Conservation (phyloP, 352 stramenopile species). For the Thalassiosira oceanica region DNA sequence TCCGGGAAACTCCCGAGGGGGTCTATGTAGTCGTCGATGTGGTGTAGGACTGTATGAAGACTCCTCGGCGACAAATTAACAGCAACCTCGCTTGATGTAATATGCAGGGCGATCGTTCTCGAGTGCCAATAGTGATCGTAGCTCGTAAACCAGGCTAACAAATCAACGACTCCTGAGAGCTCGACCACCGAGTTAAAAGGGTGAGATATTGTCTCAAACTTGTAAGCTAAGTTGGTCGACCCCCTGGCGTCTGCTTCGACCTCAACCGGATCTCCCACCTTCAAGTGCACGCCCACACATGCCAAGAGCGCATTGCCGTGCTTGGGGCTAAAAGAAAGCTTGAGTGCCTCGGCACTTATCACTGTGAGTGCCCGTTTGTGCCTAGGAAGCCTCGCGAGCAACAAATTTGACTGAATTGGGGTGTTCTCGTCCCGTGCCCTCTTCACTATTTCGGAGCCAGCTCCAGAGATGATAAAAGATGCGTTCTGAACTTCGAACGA, state of each 20-base stretch:
- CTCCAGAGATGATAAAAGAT: conserved; percentile 32
- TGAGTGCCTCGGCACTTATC: conserved; percentile 18
- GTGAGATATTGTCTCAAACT: conserved; percentile 12
- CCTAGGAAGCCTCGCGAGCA: conserved; percentile 15
- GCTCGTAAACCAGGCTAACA: conserved; percentile 27
- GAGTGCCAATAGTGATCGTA: conserved; percentile 42
- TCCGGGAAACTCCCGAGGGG: conserved; percentile 21
- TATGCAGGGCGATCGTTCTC: conserved; percentile 1
- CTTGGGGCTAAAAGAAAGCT: conserved; percentile 19
- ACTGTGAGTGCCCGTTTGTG: conserved; percentile 17
- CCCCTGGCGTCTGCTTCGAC: not conserved
- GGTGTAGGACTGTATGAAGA: conserved; percentile 39
- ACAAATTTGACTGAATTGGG: conserved; percentile 23
- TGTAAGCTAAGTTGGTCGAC: no score
- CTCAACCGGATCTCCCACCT: conserved; percentile 24
- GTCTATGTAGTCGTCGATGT: conserved; percentile 45
- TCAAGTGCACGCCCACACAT: conserved; percentile 21
- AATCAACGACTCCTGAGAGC: conserved; percentile 23
- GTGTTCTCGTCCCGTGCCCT: conserved; percentile 4
- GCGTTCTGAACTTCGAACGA: conserved; percentile 14
- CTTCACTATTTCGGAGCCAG: conserved; percentile 23
- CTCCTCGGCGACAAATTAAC: conserved; percentile 20
- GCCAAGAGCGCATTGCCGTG: conserved; percentile 21
- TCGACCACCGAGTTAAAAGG: conserved; percentile 25
- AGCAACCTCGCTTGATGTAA: conserved; percentile 17